Conservation (phyloP, 2,329 filamentous ascomycete species). For the Ophiocordyceps robertsii region DNA sequence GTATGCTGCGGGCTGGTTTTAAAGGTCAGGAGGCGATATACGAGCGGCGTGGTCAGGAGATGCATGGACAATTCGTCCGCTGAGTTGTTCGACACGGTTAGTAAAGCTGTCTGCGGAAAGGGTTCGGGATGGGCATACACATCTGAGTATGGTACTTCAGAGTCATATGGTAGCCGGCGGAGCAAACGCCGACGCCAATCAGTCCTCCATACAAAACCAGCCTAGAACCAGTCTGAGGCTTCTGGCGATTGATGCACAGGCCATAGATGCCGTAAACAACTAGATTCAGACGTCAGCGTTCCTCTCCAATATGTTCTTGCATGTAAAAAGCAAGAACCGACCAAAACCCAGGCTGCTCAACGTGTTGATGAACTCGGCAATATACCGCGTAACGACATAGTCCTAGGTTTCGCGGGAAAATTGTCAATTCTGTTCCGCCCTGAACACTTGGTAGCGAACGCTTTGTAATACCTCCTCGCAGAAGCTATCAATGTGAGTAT, state of each 20-base stretch:
- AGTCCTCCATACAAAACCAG: conserved; percentile 22
- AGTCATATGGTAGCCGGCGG: conserved; percentile 19
- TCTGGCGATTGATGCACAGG: conserved; percentile 9
- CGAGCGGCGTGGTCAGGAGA: conserved; percentile 24
- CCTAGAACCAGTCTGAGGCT: conserved; percentile 11
- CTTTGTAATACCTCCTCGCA: conserved; percentile 14
- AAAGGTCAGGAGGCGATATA: conserved; percentile 25
- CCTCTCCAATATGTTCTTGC: neutral
- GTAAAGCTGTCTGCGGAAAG: neutral
- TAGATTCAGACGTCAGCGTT: conserved; percentile 4
- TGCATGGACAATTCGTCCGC: conserved; percentile 28
- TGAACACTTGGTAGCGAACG: neutral
- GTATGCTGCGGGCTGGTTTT: conserved; percentile 12
- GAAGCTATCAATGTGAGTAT: conserved; percentile 8
- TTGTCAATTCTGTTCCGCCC: neutral
- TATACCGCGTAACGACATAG: conserved; percentile 26
- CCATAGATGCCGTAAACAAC: conserved; percentile 25
- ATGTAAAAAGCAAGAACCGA: conserved; percentile 8
- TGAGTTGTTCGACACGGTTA: conserved; percentile 2
- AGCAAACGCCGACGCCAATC: conserved; percentile 20
- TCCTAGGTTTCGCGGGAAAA: conserved; percentile 13
- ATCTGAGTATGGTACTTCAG: conserved; percentile 21
- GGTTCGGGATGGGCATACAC: conserved; percentile 10
- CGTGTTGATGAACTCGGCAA: conserved; percentile 31
- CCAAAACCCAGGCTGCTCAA: conserved; percentile 25